A percentile compares a stretch with the other conserved stretches of the same genome.
These are phyloP conservation scores for Lachnum nothofagi DNA, from an alignment of 2,329 filamentous ascomycete species.

Conservation along the genomic window DNA sequence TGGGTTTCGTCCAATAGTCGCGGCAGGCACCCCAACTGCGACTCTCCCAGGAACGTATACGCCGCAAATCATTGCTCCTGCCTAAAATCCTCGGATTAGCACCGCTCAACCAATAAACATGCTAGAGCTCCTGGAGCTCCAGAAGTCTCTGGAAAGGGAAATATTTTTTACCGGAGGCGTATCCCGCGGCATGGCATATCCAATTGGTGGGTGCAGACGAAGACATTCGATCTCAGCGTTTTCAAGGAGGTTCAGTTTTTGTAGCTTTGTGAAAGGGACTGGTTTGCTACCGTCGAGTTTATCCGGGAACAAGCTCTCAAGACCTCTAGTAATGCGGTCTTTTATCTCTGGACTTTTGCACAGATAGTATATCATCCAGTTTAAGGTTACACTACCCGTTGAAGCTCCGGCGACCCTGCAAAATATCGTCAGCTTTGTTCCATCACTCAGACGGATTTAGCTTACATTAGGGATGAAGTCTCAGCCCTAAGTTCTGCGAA, in stretches of 20 bases:
- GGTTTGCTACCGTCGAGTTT: conserved; percentile 1
- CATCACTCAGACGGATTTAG: neutral
- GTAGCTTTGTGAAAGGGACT: conserved; percentile 10
- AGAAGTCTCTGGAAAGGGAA: no score
- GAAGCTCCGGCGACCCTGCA: conserved; percentile 14
- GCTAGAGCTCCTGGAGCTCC: no score
- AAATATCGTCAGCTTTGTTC: neutral
- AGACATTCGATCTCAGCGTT: conserved; percentile 12
- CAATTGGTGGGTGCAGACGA: conserved; percentile 14
- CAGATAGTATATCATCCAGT: conserved; percentile 15
- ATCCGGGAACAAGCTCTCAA: conserved; percentile 10
- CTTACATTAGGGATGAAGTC: conserved; percentile 15
- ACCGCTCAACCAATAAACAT: no score
- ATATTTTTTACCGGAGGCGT: no score
- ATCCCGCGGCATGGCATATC: conserved; percentile 14
- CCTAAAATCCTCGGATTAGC: no score
- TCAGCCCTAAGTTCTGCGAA: conserved; percentile 14
- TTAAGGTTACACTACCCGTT: conserved; percentile 14
- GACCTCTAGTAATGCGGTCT: conserved; percentile 3
- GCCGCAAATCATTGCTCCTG: conserved; percentile 13
- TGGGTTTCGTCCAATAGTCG: conserved; percentile 13
- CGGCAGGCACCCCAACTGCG: conserved; percentile 12
- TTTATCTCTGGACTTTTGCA: conserved; percentile 13
- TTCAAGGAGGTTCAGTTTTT: conserved; percentile 11
- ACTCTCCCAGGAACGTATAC: conserved; percentile 12